Conservation (phyloP, 2,329 filamentous ascomycete species). For the Herpomyces periplanetae region DNA sequence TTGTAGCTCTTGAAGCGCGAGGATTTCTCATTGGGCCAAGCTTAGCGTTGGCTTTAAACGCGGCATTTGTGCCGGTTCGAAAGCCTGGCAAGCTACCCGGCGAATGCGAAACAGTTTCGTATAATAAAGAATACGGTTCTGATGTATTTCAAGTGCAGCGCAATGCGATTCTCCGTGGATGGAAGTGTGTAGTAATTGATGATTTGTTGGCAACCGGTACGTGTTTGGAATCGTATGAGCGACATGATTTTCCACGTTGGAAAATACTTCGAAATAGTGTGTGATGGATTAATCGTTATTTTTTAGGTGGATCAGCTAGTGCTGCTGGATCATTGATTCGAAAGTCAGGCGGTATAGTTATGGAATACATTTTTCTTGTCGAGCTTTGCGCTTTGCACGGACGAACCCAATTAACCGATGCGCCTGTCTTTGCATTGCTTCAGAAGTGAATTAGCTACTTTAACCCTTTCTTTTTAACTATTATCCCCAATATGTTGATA, state of each 20-base stretch:
- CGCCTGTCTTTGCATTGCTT: slow-evolving; percentile 51
- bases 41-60: slow-evolving; percentile 40
- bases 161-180: slow-evolving; percentile 41
- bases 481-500: too few relatives aligned
- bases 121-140: slow-evolving; percentile 77
- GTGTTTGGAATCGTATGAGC: slow-evolving; percentile 8
- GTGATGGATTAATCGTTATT: too few relatives aligned
- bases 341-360: slow-evolving; percentile 43
- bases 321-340: slow-evolving; percentile 56
- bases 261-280: too few relatives aligned
- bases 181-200: slow-evolving; percentile 72
- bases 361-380: slow-evolving; percentile 78
- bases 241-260: too few relatives aligned
- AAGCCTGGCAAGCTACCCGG: slow-evolving; percentile 90
- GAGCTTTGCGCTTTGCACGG: slow-evolving; percentile 80
- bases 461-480: too few relatives aligned
- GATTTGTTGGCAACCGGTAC: slow-evolving; percentile 93
- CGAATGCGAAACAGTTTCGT: slow-evolving; percentile 42
- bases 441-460: too few relatives aligned
- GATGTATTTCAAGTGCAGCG: slow-evolving; percentile 89
- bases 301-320: slow-evolving; percentile 44
- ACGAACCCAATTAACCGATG: slow-evolving; percentile 49
- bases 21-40: slow-evolving; percentile 83
- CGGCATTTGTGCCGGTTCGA: slow-evolving; percentile 61
- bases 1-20: slow-evolving; percentile 68